Evolutionary conservation across 2,329 filamentous ascomycete species (phyloP).

Genomic region (Immersiporthe knoxdaviesiana): DNA sequence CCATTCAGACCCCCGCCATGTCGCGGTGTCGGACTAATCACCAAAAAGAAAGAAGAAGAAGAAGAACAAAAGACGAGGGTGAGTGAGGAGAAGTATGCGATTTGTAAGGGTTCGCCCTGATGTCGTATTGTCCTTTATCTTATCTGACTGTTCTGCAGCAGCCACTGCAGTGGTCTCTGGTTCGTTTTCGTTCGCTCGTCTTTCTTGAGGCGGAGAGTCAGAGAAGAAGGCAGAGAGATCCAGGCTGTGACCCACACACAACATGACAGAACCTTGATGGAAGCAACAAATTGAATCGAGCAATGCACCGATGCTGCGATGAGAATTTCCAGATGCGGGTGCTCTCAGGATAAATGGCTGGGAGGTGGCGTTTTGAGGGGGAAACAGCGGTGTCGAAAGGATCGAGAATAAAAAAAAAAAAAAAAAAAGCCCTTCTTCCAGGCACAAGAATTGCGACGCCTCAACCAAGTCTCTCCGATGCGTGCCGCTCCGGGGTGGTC

Average conservation of each 20-base stretch:
- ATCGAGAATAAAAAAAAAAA: neutral
- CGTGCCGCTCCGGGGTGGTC: neutral
- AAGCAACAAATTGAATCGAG: neutral
- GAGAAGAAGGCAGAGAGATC: conserved; percentile 26
- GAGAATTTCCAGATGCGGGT: conserved; percentile 2
- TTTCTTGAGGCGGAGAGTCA: conserved; percentile 23
- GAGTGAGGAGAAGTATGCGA: neutral
- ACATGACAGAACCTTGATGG: conserved; percentile 25
- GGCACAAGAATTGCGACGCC: neutral
- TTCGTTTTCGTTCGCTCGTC: conserved; percentile 2
- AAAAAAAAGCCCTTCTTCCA: neutral
- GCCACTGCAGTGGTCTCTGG: neutral
- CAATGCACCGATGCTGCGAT: conserved; percentile 11
- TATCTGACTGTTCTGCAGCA: conserved; percentile 6
- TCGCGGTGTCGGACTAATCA: neutral
- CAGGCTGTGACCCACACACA: conserved; percentile 29
- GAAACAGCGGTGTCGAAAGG: neutral
- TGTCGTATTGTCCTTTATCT: neutral
- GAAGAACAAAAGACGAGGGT: neutral
- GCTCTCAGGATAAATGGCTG: neutral
- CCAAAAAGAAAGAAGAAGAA: neutral
- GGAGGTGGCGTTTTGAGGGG: neutral
- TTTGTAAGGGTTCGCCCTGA: neutral
- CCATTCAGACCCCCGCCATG: conserved; percentile 23
- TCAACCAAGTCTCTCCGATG: neutral